These are phyloP conservation scores for Pisolithus albus DNA, from an alignment of 768 basidiomycete species.

Conservation along the genomic window DNA sequence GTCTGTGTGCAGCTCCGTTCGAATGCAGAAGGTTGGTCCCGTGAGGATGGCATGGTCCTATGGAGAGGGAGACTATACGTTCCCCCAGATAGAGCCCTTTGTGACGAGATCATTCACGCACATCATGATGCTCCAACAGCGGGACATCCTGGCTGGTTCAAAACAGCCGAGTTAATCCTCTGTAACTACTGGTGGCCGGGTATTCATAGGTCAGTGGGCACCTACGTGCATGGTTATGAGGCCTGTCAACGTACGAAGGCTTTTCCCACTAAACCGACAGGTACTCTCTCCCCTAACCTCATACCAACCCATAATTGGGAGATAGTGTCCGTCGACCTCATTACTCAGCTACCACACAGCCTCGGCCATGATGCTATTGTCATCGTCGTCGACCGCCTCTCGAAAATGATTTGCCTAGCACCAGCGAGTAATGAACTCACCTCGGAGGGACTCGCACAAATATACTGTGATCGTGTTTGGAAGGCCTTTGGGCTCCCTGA, in stretches of 20 bases:
- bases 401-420: conserved; percentile 1
- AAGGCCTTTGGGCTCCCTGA: conserved; percentile 22
- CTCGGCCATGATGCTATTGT: background rate
- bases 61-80: no score
- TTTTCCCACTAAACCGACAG: background rate
- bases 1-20: no score
- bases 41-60: no score
- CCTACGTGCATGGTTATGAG: conserved; percentile 2
- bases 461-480: conserved; percentile 19
- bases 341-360: background rate
- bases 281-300: background rate
- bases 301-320: background rate
- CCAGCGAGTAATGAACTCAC: conserved; percentile 2
- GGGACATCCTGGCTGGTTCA: no score
- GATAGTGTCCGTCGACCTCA: background rate
- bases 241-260: background rate
- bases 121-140: no score
- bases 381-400: background rate
- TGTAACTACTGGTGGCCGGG: no score
- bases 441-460: conserved; percentile 11
- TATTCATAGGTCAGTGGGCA: no score
- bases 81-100: no score
- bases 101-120: no score
- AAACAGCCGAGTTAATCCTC: no score
- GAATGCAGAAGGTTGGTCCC: no score